Percentiles rank a stretch among this genome's conserved stretches.
phyloP scores from a whole-genome alignment of 1,284 basidiomycete species.

The Boletus mariae region DNA sequence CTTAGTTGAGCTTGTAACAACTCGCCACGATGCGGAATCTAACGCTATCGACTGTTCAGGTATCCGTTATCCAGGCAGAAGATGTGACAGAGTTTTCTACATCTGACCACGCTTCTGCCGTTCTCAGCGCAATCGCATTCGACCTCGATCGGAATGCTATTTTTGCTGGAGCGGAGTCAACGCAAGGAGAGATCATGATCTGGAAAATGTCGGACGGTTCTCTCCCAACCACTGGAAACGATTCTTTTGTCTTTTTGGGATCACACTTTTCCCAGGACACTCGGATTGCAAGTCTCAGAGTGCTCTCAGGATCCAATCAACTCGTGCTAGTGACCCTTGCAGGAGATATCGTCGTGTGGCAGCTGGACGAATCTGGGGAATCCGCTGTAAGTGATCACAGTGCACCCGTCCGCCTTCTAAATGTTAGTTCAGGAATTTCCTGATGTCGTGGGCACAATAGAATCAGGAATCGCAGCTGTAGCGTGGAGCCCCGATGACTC shows the following conservation, averaged over 20 bases:
- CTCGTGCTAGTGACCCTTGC: constrained; percentile 64
- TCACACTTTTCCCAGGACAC: constrained; percentile 21
- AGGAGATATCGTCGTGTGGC: constrained; percentile 75
- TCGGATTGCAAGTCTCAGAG: constrained; percentile 59
- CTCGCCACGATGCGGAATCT: constrained; percentile 30
- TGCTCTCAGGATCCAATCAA: constrained; percentile 62
- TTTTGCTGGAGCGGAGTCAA: constrained; percentile 63
- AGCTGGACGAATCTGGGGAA: constrained; percentile 50
- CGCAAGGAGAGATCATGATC: constrained; percentile 58
- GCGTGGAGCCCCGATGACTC: constrained; percentile 92
- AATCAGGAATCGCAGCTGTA: constrained; percentile 79
- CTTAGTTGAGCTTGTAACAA: not conserved
- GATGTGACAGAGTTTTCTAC: constrained; percentile 44
- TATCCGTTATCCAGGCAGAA: constrained; percentile 16
- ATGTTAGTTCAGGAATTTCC: constrained; percentile 26
- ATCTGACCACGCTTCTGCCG: constrained; percentile 22
- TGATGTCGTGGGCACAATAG: constrained; percentile 84
- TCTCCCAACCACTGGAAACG: constrained; percentile 10
- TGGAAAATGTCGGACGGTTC: constrained; percentile 43
- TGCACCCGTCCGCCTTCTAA: not conserved
- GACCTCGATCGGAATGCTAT: constrained; percentile 66
- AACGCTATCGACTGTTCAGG: constrained; percentile 18
- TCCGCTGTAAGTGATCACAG: constrained; percentile 35
- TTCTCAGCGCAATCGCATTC: constrained; percentile 49
- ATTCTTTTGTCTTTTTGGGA: constrained; percentile 28